A percentile compares a stretch with the other conserved stretches of the same genome.
These are phyloP conservation scores for Phytophthora pisi DNA, from an alignment of 352 stramenopile species.

Conservation along the genomic window DNA sequence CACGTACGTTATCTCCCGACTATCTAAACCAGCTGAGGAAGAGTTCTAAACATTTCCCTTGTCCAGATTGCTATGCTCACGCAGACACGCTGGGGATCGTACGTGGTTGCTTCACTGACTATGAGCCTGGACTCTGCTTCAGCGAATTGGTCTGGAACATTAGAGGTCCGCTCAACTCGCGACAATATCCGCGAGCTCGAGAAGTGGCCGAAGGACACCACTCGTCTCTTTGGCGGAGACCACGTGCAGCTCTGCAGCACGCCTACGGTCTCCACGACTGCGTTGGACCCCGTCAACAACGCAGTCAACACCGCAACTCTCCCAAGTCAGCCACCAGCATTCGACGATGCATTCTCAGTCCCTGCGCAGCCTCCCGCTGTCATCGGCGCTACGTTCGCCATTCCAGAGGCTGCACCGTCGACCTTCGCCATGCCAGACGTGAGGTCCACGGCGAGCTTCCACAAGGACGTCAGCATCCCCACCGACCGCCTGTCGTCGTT, in stretches of 20 bases:
- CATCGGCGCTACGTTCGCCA: background rate
- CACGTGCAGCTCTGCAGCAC: slow-evolving; percentile 29
- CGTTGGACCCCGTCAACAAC: background rate
- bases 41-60: background rate
- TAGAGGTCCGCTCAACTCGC: slow-evolving; percentile 61
- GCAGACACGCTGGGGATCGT: slow-evolving; percentile 71
- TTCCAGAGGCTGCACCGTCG: background rate
- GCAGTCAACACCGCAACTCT: background rate
- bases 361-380: background rate
- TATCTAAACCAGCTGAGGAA: no score
- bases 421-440: slow-evolving; percentile 20
- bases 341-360: background rate
- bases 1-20: slow-evolving; percentile 45
- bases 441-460: slow-evolving; percentile 25
- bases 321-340: background rate
- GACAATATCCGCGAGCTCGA: slow-evolving; percentile 51
- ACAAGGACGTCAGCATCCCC: slow-evolving; percentile 23
- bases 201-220: slow-evolving; percentile 43
- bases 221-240: slow-evolving; percentile 45
- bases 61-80: slow-evolving; percentile 61
- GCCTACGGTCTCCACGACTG: background rate
- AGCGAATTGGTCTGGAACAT: slow-evolving; percentile 40
- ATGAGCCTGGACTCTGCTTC: slow-evolving; percentile 32
- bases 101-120: slow-evolving; percentile 52
- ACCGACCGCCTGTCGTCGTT: slow-evolving; percentile 24